These are phyloP conservation scores for Paramyrothecium roridum DNA, from an alignment of 2,329 filamentous ascomycete species.

Conservation along the genomic window DNA sequence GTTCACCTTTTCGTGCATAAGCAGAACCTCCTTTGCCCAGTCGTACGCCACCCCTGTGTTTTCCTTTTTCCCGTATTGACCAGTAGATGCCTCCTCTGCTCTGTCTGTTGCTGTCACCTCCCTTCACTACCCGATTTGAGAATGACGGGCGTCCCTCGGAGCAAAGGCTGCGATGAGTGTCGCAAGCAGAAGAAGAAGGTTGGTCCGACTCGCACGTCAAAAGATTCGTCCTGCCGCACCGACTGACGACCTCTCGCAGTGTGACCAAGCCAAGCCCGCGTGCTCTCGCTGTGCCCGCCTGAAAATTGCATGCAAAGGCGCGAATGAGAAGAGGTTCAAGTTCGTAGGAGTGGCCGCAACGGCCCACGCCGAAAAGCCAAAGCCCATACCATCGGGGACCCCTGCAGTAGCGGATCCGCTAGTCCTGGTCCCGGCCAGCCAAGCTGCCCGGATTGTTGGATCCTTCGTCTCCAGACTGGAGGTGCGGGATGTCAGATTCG, in stretches of 20 bases:
- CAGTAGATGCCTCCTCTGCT: no score
- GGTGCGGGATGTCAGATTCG: slow-evolving; percentile 1
- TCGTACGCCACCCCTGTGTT: no score
- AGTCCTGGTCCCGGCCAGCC: neutral
- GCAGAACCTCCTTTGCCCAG: no score
- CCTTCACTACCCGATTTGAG: neutral
- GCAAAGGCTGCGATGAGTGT: neutral
- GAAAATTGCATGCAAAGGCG: slow-evolving; percentile 34
- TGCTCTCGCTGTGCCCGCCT: slow-evolving; percentile 38
- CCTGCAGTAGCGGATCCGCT: neutral
- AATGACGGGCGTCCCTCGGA: neutral
- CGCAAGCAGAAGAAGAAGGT: neutral
- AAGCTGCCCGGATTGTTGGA: neutral
- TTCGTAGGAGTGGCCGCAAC: slow-evolving; percentile 17
- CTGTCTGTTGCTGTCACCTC: no score
- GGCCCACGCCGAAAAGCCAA: neutral
- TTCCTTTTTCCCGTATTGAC: no score
- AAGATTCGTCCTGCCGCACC: no score
- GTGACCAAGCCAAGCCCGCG: slow-evolving; percentile 31
- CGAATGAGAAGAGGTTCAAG: slow-evolving; percentile 36
- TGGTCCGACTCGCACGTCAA: no score
- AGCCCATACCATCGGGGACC: neutral
- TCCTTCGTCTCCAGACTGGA: slow-evolving; percentile 2
- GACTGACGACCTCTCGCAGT: slow-evolving; percentile 22
- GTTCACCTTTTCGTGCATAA: no score